Conservation (phyloP, 352 stramenopile species). For the Elongisporangium prolatum region DNA sequence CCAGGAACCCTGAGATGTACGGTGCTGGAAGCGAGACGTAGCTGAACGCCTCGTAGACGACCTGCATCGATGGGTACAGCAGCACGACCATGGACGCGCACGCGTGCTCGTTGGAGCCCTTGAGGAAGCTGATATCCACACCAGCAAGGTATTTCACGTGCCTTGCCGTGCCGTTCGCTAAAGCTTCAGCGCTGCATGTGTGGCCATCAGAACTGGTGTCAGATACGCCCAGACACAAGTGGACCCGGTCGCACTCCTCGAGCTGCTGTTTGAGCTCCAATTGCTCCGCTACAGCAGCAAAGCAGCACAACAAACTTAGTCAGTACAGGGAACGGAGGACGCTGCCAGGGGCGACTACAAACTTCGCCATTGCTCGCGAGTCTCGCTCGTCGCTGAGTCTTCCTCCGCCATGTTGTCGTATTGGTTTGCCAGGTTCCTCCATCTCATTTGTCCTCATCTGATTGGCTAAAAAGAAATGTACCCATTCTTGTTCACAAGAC, state of each 20-base stretch:
- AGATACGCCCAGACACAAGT: conserved; percentile 26
- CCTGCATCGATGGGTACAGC: conserved; percentile 44
- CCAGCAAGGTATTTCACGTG: conserved; percentile 47
- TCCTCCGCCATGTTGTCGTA: background rate
- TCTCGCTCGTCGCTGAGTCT: background rate
- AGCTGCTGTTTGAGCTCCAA: conserved; percentile 51
- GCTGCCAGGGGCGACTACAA: background rate
- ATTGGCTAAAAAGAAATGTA: background rate
- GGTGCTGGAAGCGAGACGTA: conserved; percentile 77
- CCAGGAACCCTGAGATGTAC: conserved; percentile 80
- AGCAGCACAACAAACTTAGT: background rate
- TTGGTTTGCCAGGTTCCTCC: background rate
- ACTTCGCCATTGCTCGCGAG: background rate
- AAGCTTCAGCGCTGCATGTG: conserved; percentile 1
- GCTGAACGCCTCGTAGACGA: conserved; percentile 82
- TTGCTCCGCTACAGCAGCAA: conserved; percentile 33
- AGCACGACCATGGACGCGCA: conserved; percentile 82
- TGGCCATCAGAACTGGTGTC: background rate
- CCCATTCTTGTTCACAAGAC: background rate
- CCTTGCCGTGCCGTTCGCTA: conserved; percentile 1
- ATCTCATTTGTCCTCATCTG: background rate
- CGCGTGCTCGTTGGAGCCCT: conserved; percentile 71
- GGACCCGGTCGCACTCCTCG: conserved; percentile 31
- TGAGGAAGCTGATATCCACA: conserved; percentile 84
- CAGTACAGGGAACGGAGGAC: background rate